phyloP scores from a whole-genome alignment of 352 stramenopile genomes.

The Phytophthora tentaculata region DNA sequence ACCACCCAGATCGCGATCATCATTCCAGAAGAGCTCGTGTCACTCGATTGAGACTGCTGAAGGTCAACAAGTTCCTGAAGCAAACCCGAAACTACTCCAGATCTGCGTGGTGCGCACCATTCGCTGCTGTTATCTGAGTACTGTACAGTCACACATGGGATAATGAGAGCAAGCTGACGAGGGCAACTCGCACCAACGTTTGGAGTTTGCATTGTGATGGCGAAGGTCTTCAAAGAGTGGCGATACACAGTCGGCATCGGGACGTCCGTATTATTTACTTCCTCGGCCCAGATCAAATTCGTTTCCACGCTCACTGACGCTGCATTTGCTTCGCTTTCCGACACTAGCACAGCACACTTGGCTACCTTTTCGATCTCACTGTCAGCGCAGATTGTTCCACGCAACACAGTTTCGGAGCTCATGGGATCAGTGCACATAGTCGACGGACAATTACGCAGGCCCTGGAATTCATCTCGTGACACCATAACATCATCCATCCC shows the following conservation, averaged over 20 bases:
- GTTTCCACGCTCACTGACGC: constrained; percentile 34
- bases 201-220: constrained; percentile 42
- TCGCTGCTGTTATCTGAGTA: constrained; percentile 18
- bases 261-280: constrained; percentile 52
- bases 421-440: constrained; percentile 27
- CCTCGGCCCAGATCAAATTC: constrained; percentile 48
- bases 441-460: constrained; percentile 36
- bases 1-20: constrained; percentile 37
- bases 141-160: constrained; percentile 45
- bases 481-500: constrained; percentile 56
- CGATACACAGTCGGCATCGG: constrained; percentile 41
- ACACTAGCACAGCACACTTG: constrained; percentile 43
- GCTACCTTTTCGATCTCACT: constrained; percentile 37
- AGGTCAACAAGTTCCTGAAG: constrained; percentile 26
- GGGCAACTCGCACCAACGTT: constrained; percentile 26
- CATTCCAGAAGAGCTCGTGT: constrained; percentile 19
- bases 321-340: constrained; percentile 23
- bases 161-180: constrained; percentile 35
- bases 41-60: constrained; percentile 2
- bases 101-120: constrained; percentile 51
- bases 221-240: constrained; percentile 41
- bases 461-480: constrained; percentile 30
- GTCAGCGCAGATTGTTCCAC: constrained; percentile 34
- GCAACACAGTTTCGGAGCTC: constrained; percentile 10
- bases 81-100: constrained; percentile 29